Conservation (phyloP, 805 yeast species). For the Blastobotrys muscicola region DNA sequence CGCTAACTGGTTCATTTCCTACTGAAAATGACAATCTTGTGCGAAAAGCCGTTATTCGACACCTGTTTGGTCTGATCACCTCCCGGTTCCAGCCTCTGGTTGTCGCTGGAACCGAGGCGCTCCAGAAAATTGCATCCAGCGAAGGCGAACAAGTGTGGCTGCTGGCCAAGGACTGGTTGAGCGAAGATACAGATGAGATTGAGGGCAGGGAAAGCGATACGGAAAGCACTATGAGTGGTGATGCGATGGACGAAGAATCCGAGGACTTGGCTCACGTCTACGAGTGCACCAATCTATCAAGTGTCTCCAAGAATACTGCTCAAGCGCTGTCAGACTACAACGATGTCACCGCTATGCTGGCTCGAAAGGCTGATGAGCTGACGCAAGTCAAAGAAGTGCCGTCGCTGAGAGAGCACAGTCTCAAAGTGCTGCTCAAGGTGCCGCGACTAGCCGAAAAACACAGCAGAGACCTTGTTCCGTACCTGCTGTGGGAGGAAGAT, state of each 20-base stretch:
- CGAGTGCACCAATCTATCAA: slow-evolving; percentile 12
- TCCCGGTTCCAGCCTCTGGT: slow-evolving; percentile 78
- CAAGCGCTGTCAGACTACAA: background rate
- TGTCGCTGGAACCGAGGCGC: slow-evolving; percentile 59
- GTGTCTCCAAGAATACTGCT: background rate
- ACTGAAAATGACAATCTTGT: slow-evolving; percentile 21
- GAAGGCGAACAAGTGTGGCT: slow-evolving; percentile 47
- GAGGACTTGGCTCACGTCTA: slow-evolving; percentile 13
- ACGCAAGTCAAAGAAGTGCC: slow-evolving; percentile 21
- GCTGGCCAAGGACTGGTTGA: slow-evolving; percentile 29
- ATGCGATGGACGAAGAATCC: background rate
- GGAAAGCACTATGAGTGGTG: background rate
- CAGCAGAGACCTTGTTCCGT: slow-evolving; percentile 47
- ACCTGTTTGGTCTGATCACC: slow-evolving; percentile 60
- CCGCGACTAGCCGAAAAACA: slow-evolving; percentile 64
- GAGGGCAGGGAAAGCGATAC: slow-evolving; percentile 23
- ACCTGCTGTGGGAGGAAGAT: slow-evolving; percentile 37
- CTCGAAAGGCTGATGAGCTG: slow-evolving; percentile 15
- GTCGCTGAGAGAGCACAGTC: slow-evolving; percentile 44
- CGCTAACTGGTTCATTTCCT: slow-evolving; percentile 34
- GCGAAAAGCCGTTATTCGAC: slow-evolving; percentile 34
- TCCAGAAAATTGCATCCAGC: slow-evolving; percentile 35
- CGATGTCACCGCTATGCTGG: background rate
- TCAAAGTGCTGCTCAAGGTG: slow-evolving; percentile 47
- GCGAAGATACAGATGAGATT: too few species aligned